These are phyloP conservation scores for Termitomyces sp. DNA, from an alignment of 768 basidiomycete genomes.

Conservation along the genomic window DNA sequence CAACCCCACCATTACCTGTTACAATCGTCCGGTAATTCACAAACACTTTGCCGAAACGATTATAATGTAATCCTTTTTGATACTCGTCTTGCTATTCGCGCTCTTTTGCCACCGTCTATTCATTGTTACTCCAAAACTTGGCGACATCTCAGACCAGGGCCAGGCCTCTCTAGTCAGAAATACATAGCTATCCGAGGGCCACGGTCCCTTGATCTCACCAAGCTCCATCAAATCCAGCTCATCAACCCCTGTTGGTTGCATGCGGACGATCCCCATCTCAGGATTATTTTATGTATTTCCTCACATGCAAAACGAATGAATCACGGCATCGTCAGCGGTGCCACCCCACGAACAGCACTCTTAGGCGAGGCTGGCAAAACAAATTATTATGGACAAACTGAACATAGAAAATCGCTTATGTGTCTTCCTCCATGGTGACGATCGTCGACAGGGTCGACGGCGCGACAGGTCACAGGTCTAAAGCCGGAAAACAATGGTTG, in stretches of 20 bases:
- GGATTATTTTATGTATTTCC: not conserved
- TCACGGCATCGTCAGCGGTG: not conserved
- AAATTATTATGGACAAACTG: not conserved
- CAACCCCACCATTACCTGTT: conserved; percentile 1
- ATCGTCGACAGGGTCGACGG: conserved; percentile 3
- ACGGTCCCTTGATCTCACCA: conserved; percentile 5
- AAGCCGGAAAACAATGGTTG: not conserved
- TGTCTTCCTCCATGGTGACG: not conserved
- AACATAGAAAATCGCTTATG: not conserved
- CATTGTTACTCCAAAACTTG: not conserved
- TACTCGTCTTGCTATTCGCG: not conserved
- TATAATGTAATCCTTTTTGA: conserved; percentile 1
- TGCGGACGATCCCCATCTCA: conserved; percentile 5
- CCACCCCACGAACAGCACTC: not conserved
- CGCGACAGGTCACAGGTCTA: not conserved
- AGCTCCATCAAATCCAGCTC: conserved; percentile 9
- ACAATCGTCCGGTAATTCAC: conserved; percentile 4
- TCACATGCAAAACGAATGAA: not conserved
- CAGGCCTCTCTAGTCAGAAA: not conserved
- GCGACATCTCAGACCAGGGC: not conserved
- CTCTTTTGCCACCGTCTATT: not conserved
- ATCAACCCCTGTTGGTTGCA: conserved; percentile 16
- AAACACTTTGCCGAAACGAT: not conserved
- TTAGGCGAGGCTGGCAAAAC: not conserved
- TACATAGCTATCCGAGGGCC: not conserved